A percentile compares a stretch with the other conserved stretches of the same genome.
Evolutionary conservation across 129 eudicot species (phyloP).

Genomic region (Gnaphalium uliginosum): DNA sequence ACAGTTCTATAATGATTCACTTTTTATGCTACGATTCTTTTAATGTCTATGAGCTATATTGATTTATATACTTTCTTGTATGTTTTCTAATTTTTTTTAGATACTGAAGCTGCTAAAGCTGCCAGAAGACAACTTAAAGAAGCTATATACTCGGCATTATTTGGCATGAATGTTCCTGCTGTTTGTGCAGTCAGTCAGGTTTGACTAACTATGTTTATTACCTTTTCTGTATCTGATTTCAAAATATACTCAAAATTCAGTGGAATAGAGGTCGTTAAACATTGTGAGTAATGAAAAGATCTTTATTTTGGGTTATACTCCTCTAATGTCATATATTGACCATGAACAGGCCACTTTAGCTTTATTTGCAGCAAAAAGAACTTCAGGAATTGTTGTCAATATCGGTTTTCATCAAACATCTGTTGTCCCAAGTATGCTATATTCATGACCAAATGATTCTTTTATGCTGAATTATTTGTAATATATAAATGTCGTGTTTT

Average conservation of each 20-base stretch:
- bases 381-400: conserved; percentile 91
- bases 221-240: not conserved
- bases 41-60: not conserved
- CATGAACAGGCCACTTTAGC: conserved; percentile 79
- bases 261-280: not conserved
- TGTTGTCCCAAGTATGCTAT: conserved; percentile 81
- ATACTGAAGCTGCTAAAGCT: conserved; percentile 84
- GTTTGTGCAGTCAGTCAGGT: conserved; percentile 98
- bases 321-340: conserved; percentile 30
- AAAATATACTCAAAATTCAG: conserved; percentile 6
- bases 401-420: conserved; percentile 90
- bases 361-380: conserved; percentile 78
- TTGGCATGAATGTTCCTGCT: conserved; percentile 95
- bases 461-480: not conserved
- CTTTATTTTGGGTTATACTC: not conserved
- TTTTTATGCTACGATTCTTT: not conserved
- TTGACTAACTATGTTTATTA: not conserved
- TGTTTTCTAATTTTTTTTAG: conserved; percentile 38
- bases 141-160: conserved; percentile 73
- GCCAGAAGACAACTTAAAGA: conserved; percentile 83
- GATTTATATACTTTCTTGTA: not conserved
- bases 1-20: conserved; percentile 31
- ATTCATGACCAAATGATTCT: not conserved
- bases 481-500: conserved; percentile 14
- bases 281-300: not conserved